Percentiles rank a stretch among this genome's conserved stretches.
Evolutionary conservation across 768 basidiomycete species (phyloP).

Genomic region (Boletus vinaceobasis): DNA sequence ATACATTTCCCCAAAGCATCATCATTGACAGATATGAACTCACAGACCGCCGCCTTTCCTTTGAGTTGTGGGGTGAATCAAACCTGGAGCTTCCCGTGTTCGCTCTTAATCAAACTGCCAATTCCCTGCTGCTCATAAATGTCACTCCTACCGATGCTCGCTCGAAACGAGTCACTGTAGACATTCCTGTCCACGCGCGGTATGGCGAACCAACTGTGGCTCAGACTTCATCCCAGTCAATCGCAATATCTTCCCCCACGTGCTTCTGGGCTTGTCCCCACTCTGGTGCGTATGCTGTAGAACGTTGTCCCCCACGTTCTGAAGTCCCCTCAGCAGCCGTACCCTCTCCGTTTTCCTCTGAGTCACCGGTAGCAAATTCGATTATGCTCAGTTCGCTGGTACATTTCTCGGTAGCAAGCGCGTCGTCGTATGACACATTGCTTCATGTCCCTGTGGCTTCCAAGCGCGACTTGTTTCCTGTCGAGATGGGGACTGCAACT

Average conservation of each 20-base stretch:
- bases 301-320: slow-evolving; percentile 1
- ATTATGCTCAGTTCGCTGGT: slow-evolving; percentile 17
- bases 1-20: slow-evolving; percentile 37
- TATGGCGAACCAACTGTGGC: slow-evolving; percentile 33
- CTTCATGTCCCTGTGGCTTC: slow-evolving; percentile 35
- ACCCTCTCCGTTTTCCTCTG: slow-evolving; percentile 8
- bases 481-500: slow-evolving; percentile 36
- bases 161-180: slow-evolving; percentile 16
- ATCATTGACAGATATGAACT: slow-evolving; percentile 48
- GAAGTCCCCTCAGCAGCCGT: slow-evolving; percentile 6
- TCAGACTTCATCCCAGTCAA: slow-evolving; percentile 11
- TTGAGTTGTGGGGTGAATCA: slow-evolving; percentile 35
- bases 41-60: slow-evolving; percentile 28
- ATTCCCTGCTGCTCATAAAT: slow-evolving; percentile 33
- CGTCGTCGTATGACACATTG: slow-evolving; percentile 1
- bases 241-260: slow-evolving; percentile 25
- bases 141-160: slow-evolving; percentile 13
- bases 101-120: slow-evolving; percentile 27
- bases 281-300: slow-evolving; percentile 18
- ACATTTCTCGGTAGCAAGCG: slow-evolving; percentile 17
- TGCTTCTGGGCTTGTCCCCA: slow-evolving; percentile 34
- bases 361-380: slow-evolving; percentile 20
- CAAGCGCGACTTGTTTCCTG: slow-evolving; percentile 27
- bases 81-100: slow-evolving; percentile 45
- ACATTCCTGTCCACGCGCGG: slow-evolving; percentile 44